Base-by-base conservation (phyloP, 192 early-diverging fungal genomes). In the Chytriomyces confervae region DNA sequence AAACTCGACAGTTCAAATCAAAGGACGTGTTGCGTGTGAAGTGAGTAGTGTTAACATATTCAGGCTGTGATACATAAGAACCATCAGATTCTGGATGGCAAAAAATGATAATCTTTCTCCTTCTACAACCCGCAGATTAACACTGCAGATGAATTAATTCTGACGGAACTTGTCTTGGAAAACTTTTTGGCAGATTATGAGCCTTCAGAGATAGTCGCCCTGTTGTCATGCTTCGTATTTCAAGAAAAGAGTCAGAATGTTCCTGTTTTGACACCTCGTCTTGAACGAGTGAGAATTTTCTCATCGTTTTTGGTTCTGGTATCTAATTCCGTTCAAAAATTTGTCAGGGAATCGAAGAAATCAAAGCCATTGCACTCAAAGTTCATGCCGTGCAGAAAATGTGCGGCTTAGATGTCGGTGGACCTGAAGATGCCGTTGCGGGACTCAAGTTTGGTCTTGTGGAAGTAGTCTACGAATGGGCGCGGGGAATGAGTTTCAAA, bases 391-490 rank as follows among this genome's bases (percentile, higher is more conserved):
- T 93, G 0, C 96, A 98, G 77, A 82, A 85, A 13, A 84, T 81
- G 6, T 92, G 89, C 76, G 94, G 94, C 3, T 81, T 98, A 43
- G 72, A 83, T 50, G 81, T 91, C 9, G 70, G 70, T 7, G 61
- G 69, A 11, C 36, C 49, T 11, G 82, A 84, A n/a, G 88, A 86
- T 66, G 80, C 67, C 2, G 7, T 84, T 49, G 78, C 80, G 0
- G 70, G 67, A 8, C 66, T 98, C 66, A 84, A 91, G 62, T 96
- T 96, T 84, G 95, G 94, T 3, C 83, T 99, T 64, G 94, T 97
- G 23, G 95, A 99, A 82, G 97, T 96, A 6, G 95, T 97, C 1
- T 96, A 99, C 83, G 96, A 98, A 84, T 99, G 96, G 97, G 97
- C 96, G 13, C 84, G 90, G n/a, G 95, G 95, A 10, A 85, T 95